Evolutionary conservation across 306 rosid genomes (phyloP), one percentile per base, ranked within the genome.

Genomic region (Astragalus glycyphyllos): DNA sequence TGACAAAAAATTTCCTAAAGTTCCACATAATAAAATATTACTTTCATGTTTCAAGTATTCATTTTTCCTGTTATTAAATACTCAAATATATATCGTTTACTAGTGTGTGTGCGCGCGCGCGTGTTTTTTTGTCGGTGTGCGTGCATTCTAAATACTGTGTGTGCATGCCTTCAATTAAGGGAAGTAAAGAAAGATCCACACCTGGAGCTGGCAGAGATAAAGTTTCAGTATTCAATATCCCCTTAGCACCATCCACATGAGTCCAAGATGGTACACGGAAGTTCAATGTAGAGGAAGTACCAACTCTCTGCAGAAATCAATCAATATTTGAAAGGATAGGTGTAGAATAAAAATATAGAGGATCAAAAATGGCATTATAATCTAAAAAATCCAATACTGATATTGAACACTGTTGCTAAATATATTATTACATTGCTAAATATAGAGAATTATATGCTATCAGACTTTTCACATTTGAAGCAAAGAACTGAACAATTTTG

Each of bases 251-350:
- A 66, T 58, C 42, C 4, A 41, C 4, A 42, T 6, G 17, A 8
- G 95, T 90, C 98, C 98, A 94, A 45, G 83, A 77, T 7, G 98
- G 98, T 4, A 90, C 5, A 49, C 98, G 89, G 38, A 94, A 58
- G 57, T 90, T 90, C 73, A 92, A 73, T 35, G 81, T 79, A 29
- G 96, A 90, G 10, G 56, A 74, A 59, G 41, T 61, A 37, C 66
- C 77, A 7, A 55, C 32, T 14, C 66, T 85, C 92, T 91, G 82
- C 83, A 71, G 44, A 69, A 46, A 29, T 46, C 35, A 74, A 46
- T 38, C 35, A 74, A 46, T 38, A 75, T 55, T 20, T 38, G 31
- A 6, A 8, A 67, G 11, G 20, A 66, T 15, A 12, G 16, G 38
- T 11, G 48, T 8, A 14, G 60, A 40, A 50, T 37, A 53, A 41